Percentiles rank a stretch among this genome's conserved stretches.
phyloP scores from a whole-genome alignment of 2,329 filamentous ascomycete genomes.

The Arthroderma sp. region DNA sequence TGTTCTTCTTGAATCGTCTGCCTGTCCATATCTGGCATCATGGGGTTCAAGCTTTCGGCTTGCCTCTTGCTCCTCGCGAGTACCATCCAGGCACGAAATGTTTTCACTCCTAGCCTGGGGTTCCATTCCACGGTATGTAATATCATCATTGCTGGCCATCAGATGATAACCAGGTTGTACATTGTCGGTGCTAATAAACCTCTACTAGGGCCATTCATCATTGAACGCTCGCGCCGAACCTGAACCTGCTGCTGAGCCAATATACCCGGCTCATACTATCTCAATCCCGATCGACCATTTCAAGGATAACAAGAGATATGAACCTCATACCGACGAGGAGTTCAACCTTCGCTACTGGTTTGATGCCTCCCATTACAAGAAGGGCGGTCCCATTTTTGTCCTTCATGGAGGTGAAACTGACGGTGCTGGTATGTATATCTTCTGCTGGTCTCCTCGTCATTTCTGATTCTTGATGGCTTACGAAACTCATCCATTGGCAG shows the following conservation, averaged over 20 bases:
- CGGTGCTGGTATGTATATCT: slow-evolving; percentile 21
- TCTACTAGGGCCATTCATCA: not conserved
- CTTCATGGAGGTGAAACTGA: slow-evolving; percentile 59
- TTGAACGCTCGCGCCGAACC: not conserved
- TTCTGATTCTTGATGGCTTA: not conserved
- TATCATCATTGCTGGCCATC: not conserved
- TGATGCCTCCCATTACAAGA: slow-evolving; percentile 59
- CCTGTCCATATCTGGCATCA: not conserved
- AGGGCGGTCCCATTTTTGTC: slow-evolving; percentile 69
- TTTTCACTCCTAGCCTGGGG: slow-evolving; percentile 5
- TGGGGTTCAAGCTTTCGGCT: slow-evolving; percentile 7
- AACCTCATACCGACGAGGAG: slow-evolving; percentile 55
- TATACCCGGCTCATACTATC: slow-evolving; percentile 39
- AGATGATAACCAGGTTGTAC: too few species aligned
- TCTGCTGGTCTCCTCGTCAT: not conserved
- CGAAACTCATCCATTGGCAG: slow-evolving; percentile 23
- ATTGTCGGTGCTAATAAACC: not conserved
- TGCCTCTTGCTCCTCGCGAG: slow-evolving; percentile 7
- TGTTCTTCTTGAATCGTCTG: not conserved
- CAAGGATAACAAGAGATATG: slow-evolving; percentile 64
- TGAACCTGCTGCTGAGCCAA: slow-evolving; percentile 9
- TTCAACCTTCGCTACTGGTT: slow-evolving; percentile 75
- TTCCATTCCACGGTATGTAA: slow-evolving; percentile 1
- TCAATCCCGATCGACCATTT: slow-evolving; percentile 63
- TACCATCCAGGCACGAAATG: slow-evolving; percentile 5